Evolutionary conservation across 306 rosid species (phyloP).

Genomic region (Citrullus mucosospermus): DNA sequence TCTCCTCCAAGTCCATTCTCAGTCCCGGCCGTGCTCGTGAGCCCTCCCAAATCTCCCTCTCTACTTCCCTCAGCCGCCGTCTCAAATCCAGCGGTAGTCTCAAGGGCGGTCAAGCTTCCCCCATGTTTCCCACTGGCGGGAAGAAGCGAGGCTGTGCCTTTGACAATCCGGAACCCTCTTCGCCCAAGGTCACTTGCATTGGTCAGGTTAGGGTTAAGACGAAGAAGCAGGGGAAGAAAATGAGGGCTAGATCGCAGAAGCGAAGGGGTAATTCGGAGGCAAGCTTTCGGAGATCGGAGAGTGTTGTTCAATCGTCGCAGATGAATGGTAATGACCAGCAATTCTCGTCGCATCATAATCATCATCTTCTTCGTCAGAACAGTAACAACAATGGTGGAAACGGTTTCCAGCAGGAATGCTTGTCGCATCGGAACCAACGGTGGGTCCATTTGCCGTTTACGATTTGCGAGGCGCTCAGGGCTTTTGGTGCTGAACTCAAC

Average conservation of each 20-base stretch:
- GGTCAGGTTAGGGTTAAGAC: conserved; percentile 92
- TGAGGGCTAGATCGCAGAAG: conserved; percentile 53
- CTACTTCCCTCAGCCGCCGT: conserved; percentile 67
- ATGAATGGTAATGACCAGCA: background rate
- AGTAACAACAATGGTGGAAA: background rate
- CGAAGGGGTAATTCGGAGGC: conserved; percentile 34
- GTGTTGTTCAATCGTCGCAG: background rate
- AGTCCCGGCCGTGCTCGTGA: conserved; percentile 67
- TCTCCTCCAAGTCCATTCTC: conserved; percentile 71
- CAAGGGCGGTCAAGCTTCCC: conserved; percentile 83
- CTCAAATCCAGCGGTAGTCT: conserved; percentile 66
- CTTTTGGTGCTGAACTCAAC: conserved; percentile 57
- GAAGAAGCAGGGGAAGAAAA: conserved; percentile 78
- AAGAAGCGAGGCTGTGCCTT: conserved; percentile 54
- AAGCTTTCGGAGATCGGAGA: conserved; percentile 49
- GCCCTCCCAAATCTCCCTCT: conserved; percentile 63
- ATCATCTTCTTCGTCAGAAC: background rate
- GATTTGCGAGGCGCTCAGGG: conserved; percentile 74
- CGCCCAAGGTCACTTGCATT: conserved; percentile 90
- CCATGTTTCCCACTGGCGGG: conserved; percentile 67
- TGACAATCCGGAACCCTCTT: conserved; percentile 90
- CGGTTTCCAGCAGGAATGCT: conserved; percentile 28
- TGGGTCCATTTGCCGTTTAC: conserved; percentile 91
- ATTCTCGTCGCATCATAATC: background rate
- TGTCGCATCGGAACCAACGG: conserved; percentile 53